Percentiles rank a stretch among this genome's conserved stretches.
Evolutionary conservation across 129 eudicot genomes (phyloP).

Genomic region (Kitagawia praeruptora): DNA sequence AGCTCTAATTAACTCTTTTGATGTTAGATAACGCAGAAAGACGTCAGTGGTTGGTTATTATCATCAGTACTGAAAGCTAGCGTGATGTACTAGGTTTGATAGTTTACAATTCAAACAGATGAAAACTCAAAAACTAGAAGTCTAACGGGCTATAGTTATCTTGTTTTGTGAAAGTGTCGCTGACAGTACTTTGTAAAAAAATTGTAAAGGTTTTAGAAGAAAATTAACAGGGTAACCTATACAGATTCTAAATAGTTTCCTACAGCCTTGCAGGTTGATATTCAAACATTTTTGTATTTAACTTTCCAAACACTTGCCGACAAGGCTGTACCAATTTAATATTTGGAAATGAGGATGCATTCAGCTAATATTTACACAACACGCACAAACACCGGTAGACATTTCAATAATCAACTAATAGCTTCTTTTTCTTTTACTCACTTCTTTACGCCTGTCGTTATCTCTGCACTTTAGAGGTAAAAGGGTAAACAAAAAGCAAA

Average conservation of each 20-base stretch:
- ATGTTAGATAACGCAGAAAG: not conserved
- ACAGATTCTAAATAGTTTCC: no score
- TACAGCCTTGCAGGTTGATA: not conserved
- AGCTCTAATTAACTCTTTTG: no score
- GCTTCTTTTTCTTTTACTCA: not conserved
- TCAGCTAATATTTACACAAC: not conserved
- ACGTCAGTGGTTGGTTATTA: not conserved
- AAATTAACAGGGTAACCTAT: not conserved
- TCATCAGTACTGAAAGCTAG: not conserved
- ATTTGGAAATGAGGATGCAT: not conserved
- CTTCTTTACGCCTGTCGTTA: not conserved
- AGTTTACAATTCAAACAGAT: not conserved
- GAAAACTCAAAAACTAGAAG: not conserved
- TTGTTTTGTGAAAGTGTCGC: not conserved
- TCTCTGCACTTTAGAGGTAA: not conserved
- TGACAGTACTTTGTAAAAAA: not conserved
- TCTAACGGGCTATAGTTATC: not conserved
- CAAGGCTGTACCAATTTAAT: not conserved
- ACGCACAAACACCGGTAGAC: not conserved
- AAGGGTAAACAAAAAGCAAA: slow-evolving; percentile 3
- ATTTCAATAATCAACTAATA: not conserved
- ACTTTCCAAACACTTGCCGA: not conserved
- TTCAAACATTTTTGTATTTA: not conserved
- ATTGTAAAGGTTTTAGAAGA: not conserved
- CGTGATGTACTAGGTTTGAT: not conserved